Base-by-base conservation (phyloP, 1,284 basidiomycete genomes). In the Meira nashicola region DNA sequence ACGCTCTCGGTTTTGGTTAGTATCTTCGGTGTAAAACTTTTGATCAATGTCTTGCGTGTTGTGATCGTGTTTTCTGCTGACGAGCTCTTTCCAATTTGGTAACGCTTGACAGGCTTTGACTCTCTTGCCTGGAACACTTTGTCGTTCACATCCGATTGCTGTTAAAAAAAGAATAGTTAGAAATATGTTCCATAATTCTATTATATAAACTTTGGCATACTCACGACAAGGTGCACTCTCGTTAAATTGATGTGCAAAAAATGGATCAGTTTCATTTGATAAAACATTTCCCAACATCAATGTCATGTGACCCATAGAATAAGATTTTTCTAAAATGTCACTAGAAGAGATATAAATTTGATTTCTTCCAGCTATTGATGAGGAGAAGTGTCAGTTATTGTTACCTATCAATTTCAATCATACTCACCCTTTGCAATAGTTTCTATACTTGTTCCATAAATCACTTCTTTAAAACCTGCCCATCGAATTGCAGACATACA, bases 341-440 rank as follows among this genome's bases (percentile, higher is more conserved):
- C 62, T 66, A 1, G 71, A 73, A 7, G 71, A 67, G 37, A 72
- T 64, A 60, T 70, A 73, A 55, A 72, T 73, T 40, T 73, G 71
- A 33, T 66, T 66, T 10, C 67, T 57, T 6, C 68, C 62, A 17
- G 51, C 59, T 65, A 50, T 17, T 11, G 3, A 37, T 37, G 21
- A 47, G 21, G 19, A 6, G 38, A 19, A 17, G 17, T 12, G 14
- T 9, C 17, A 12, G 17, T 28, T 28, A 19, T 19, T 19, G 9
- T 19, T 19, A 19, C 9, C 10, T 10, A 10, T 19, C 10, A 10
- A 10, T 12, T 28, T 11, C 1, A 37, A 12, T 19, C 19, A 2
- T 0, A 59, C 66, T 47, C 53, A 63, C 66, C 56, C 21, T 62
- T 58, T 38, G 70, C 62, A 47, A 73, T 66, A 9, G 62, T 67